Evolutionary conservation across 495 filamentous ascomycete genomes (phyloP).

Genomic region (Trichoderma parareesei): DNA sequence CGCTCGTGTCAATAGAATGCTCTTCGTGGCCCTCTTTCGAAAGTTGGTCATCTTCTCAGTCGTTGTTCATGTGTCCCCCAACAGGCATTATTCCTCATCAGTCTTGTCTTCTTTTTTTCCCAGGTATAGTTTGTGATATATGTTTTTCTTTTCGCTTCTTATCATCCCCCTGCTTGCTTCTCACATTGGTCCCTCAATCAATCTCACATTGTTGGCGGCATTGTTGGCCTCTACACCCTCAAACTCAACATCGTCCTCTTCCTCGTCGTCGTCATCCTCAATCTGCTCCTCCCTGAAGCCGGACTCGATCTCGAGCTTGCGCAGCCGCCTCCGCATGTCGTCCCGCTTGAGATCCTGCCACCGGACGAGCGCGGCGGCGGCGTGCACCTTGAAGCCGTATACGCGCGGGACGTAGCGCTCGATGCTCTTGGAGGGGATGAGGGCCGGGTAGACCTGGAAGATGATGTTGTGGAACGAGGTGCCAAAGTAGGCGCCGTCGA

Average conservation of each 20-base stretch:
- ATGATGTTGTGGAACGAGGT: conserved; percentile 98
- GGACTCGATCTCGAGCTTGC: conserved; percentile 50
- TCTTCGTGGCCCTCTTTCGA: not conserved
- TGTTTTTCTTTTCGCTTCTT: not conserved
- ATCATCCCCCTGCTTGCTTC: not conserved
- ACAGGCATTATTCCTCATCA: not conserved
- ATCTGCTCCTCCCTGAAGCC: conserved; percentile 46
- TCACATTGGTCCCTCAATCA: conserved; percentile 4
- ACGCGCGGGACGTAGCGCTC: conserved; percentile 81
- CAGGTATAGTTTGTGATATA: not conserved
- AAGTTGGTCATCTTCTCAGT: not conserved
- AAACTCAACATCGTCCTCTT: conserved; percentile 30
- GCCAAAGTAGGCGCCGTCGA: conserved; percentile 97
- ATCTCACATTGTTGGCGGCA: conserved; percentile 17
- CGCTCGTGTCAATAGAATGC: no score
- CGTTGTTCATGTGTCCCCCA: not conserved
- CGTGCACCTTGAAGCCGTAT: conserved; percentile 93
- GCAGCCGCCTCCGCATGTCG: conserved; percentile 63
- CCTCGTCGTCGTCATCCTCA: conserved; percentile 34
- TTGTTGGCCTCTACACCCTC: conserved; percentile 28
- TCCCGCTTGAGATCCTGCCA: conserved; percentile 82
- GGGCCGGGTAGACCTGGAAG: conserved; percentile 91
- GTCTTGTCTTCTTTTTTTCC: not conserved
- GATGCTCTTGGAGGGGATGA: conserved; percentile 76
- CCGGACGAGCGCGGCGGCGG: conserved; percentile 73